phyloP scores from a whole-genome alignment of 2,329 filamentous ascomycete genomes.

The Tolypocladium nubicola region DNA sequence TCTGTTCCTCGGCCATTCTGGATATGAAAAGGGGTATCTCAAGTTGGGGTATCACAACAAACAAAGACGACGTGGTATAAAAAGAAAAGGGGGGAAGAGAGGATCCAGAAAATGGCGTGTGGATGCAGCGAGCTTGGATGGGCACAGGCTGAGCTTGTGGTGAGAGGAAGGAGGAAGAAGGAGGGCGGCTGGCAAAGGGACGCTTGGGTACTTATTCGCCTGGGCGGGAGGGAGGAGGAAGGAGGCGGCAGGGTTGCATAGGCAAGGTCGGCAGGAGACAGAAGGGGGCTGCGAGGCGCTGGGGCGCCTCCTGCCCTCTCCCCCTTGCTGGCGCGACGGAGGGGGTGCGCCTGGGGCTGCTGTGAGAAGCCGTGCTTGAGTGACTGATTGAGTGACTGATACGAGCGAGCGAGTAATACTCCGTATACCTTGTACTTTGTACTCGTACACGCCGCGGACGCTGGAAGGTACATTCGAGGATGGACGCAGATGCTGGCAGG shows the following conservation, averaged over 20 bases:
- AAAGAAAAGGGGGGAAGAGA: slow-evolving; percentile 23
- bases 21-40: slow-evolving; percentile 30
- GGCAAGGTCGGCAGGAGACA: slow-evolving; percentile 1
- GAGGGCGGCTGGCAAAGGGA: slow-evolving; percentile 16
- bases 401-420: not conserved
- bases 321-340: not conserved
- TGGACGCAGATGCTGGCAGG: not conserved
- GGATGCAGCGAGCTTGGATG: slow-evolving; percentile 11
- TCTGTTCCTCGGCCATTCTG: slow-evolving; percentile 66
- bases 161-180: slow-evolving; percentile 20
- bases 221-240: slow-evolving; percentile 7
- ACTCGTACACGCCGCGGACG: not conserved
- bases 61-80: slow-evolving; percentile 29
- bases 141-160: slow-evolving; percentile 21
- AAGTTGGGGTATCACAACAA: slow-evolving; percentile 41
- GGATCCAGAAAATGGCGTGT: slow-evolving; percentile 22
- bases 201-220: slow-evolving; percentile 32
- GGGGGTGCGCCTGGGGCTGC: not conserved
- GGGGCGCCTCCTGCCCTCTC: not conserved
- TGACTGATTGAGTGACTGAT: not conserved
- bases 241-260: slow-evolving; percentile 7
- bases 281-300: not conserved
- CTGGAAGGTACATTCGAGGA: not conserved
- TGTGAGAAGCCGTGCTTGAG: not conserved
- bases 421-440: not conserved